Evolutionary conservation across 2,329 filamentous ascomycete genomes (phyloP).

Genomic region (Zymoseptoria passerinii): DNA sequence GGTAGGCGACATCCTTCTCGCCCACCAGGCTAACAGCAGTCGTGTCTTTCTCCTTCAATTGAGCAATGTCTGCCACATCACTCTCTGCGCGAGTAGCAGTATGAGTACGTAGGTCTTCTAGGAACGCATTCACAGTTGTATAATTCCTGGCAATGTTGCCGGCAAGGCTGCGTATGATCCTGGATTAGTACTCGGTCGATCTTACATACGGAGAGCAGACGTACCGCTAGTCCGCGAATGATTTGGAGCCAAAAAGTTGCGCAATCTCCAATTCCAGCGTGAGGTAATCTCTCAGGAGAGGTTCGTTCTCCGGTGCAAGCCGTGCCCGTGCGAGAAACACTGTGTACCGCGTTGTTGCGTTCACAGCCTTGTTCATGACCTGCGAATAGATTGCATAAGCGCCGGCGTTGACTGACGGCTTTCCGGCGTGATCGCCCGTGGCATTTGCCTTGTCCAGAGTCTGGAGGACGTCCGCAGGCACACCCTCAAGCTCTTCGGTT

Average conservation of each 20-base stretch:
- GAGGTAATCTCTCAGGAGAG: neutral
- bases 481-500: neutral
- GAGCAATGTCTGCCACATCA: neutral
- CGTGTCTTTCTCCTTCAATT: neutral
- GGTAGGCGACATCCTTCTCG: neutral
- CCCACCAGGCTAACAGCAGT: neutral
- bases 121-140: neutral
- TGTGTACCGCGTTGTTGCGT: neutral
- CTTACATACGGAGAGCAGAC: neutral
- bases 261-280: neutral
- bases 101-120: neutral
- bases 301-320: neutral
- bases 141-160: neutral
- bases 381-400: neutral
- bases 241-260: neutral
- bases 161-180: neutral
- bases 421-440: neutral
- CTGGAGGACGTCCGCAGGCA: neutral
- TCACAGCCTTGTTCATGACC: neutral
- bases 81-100: neutral
- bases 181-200: neutral
- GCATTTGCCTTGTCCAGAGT: neutral
- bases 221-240: neutral
- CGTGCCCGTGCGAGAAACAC: neutral
- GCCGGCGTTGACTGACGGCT: neutral